Conservation (phyloP, 352 stramenopile genomes). For the Elongisporangium undulatum region DNA sequence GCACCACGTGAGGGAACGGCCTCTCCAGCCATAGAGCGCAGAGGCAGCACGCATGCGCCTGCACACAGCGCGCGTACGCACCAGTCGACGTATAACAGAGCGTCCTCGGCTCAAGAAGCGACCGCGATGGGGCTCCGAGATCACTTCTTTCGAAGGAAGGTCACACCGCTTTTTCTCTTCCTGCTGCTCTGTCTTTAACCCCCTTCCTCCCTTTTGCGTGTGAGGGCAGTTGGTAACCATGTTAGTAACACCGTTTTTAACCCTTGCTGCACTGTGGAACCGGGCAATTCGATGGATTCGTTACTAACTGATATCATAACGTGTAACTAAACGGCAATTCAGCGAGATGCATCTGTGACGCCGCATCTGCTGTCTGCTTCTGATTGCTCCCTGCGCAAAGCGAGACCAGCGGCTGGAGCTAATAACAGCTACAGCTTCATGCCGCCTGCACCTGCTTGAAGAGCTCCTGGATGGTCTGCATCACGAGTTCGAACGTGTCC, state of each 20-base stretch:
- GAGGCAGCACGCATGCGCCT: background rate
- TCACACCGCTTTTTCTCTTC: background rate
- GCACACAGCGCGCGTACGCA: background rate
- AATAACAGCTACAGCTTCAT: background rate
- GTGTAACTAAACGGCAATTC: background rate
- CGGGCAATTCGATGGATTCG: background rate
- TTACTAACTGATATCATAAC: background rate
- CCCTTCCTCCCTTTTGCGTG: background rate
- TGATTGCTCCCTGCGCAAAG: background rate
- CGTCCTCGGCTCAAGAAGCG: background rate
- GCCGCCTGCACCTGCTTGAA: constrained; percentile 19
- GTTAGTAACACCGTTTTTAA: background rate
- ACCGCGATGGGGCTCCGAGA: background rate
- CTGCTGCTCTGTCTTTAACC: background rate
- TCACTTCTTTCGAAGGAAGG: background rate
- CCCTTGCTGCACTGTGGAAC: background rate
- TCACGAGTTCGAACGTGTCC: constrained; percentile 64
- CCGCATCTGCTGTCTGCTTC: background rate
- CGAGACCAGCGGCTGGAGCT: background rate
- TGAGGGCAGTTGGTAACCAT: background rate
- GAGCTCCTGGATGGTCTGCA: constrained; percentile 56
- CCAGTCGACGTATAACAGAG: background rate
- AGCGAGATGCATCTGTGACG: background rate
- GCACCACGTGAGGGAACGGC: background rate
- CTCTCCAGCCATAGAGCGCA: background rate